These are phyloP conservation scores for Podila clonocystis DNA, from an alignment of 192 early-diverging fungal species.

Conservation along the genomic window DNA sequence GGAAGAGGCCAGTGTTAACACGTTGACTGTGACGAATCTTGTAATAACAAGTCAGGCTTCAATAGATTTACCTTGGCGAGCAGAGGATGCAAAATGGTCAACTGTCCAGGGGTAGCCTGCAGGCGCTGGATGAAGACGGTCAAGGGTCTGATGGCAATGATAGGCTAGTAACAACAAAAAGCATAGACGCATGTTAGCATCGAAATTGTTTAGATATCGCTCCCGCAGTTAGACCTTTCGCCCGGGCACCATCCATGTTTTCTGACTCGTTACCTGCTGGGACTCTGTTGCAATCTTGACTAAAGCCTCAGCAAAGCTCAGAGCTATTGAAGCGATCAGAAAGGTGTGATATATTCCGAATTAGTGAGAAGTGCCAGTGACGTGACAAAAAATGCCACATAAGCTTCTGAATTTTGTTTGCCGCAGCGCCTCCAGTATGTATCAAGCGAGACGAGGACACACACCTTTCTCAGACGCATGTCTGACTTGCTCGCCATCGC, in stretches of 20 bases:
- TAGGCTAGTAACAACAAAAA: slow-evolving; percentile 35
- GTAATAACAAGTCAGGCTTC: neutral
- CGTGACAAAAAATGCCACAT: neutral
- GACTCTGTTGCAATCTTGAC: slow-evolving; percentile 45
- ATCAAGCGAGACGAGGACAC: neutral
- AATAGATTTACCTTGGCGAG: slow-evolving; percentile 49
- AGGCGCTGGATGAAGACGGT: slow-evolving; percentile 49
- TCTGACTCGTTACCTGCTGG: slow-evolving; percentile 29
- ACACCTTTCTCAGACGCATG: slow-evolving; percentile 53
- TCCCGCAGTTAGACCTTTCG: neutral
- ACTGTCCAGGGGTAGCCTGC: slow-evolving; percentile 32
- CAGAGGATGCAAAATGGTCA: slow-evolving; percentile 58
- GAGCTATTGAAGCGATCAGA: slow-evolving; percentile 27
- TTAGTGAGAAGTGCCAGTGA: neutral
- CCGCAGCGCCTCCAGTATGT: slow-evolving; percentile 22
- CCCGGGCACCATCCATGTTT: neutral
- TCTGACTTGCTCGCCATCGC: slow-evolving; percentile 46
- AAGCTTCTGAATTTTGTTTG: neutral
- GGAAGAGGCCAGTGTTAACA: neutral
- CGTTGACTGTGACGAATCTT: neutral
- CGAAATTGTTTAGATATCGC: neutral
- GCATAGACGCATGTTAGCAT: neutral
- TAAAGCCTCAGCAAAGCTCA: slow-evolving; percentile 52
- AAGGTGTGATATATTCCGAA: neutral
- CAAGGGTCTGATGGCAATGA: slow-evolving; percentile 51